Conservation (phyloP, 139 green algal species). For the Chlamydomonas sphaeroides region DNA sequence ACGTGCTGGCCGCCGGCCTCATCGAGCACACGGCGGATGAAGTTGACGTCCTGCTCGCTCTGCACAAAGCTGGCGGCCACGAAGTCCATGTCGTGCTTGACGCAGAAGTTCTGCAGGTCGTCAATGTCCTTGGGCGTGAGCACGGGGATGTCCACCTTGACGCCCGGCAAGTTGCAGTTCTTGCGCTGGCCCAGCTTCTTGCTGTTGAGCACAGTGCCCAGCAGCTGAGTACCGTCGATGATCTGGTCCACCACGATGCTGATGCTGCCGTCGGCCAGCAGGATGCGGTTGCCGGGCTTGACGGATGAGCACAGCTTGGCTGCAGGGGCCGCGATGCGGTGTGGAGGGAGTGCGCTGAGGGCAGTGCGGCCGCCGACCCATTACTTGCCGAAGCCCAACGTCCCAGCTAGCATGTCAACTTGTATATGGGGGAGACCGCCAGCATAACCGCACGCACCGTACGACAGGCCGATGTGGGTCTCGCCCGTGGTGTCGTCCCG, state of each 20-base stretch:
- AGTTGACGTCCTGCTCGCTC: slow-evolving; percentile 67
- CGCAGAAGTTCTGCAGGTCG: slow-evolving; percentile 71
- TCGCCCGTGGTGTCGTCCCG: slow-evolving; percentile 56
- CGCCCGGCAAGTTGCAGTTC: slow-evolving; percentile 46
- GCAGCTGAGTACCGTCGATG: slow-evolving; percentile 40
- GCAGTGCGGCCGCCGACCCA: too few species aligned
- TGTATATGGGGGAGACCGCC: too few species aligned
- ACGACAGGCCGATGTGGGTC: slow-evolving; percentile 72
- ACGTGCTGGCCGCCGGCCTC: slow-evolving; percentile 58
- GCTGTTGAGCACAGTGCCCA: slow-evolving; percentile 38
- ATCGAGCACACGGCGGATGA: slow-evolving; percentile 69
- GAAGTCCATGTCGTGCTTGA: slow-evolving; percentile 77
- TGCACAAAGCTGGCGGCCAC: slow-evolving; percentile 59
- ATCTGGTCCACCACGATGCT: slow-evolving; percentile 51
- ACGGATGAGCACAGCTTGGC: slow-evolving; percentile 25
- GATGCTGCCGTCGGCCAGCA: slow-evolving; percentile 59
- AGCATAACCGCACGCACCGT: too few species aligned
- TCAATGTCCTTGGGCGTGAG: slow-evolving; percentile 75
- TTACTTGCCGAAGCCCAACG: too few species aligned
- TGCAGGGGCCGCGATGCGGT: too few species aligned
- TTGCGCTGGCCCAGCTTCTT: slow-evolving; percentile 47
- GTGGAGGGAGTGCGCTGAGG: too few species aligned
- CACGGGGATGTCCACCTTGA: slow-evolving; percentile 78
- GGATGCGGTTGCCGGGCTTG: slow-evolving; percentile 30
- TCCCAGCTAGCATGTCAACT: too few species aligned